A percentile compares a stretch with the other conserved stretches of the same genome.
These are phyloP conservation scores for Parastagonospora nodorum DNA, from an alignment of 2,329 filamentous ascomycete species.

Conservation along the genomic window DNA sequence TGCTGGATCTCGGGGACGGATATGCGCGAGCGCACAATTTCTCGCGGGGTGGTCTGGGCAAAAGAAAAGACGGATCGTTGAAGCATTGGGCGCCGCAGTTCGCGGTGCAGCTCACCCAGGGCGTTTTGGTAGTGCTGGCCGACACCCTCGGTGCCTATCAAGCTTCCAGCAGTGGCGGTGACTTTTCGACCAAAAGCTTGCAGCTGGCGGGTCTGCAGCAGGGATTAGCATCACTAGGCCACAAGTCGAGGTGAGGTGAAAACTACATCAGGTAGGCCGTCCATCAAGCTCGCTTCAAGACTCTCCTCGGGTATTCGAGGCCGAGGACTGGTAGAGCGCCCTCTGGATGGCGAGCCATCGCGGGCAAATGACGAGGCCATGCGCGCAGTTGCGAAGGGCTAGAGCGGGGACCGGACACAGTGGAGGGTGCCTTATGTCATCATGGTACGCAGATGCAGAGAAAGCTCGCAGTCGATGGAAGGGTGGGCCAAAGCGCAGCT, in stretches of 20 bases:
- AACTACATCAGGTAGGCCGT: slow-evolving; percentile 39
- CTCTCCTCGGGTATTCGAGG: slow-evolving; percentile 32
- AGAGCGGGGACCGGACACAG: slow-evolving; percentile 2
- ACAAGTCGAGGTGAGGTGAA: not conserved
- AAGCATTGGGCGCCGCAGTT: slow-evolving; percentile 79
- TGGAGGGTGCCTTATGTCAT: slow-evolving; percentile 10
- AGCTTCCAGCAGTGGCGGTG: slow-evolving; percentile 86
- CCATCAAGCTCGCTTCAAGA: slow-evolving; percentile 38
- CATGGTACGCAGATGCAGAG: not conserved
- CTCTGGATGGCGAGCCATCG: slow-evolving; percentile 37
- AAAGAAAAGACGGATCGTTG: slow-evolving; percentile 92
- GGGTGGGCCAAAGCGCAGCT: slow-evolving; percentile 4
- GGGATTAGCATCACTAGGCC: slow-evolving; percentile 20
- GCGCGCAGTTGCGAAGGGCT: slow-evolving; percentile 13
- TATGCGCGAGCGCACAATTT: slow-evolving; percentile 88
- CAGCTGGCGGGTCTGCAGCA: slow-evolving; percentile 75
- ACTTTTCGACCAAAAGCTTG: slow-evolving; percentile 95
- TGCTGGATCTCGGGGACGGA: slow-evolving; percentile 93
- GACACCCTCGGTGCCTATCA: slow-evolving; percentile 69
- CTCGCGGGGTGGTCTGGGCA: slow-evolving; percentile 87
- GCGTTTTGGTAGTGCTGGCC: slow-evolving; percentile 79
- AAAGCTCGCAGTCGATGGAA: not conserved
- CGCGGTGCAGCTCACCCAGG: slow-evolving; percentile 86
- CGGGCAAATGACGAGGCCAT: slow-evolving; percentile 37
- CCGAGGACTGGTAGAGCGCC: slow-evolving; percentile 39